Evolutionary conservation across 495 filamentous ascomycete species (phyloP).

Genomic region (Cudoniella acicularis): DNA sequence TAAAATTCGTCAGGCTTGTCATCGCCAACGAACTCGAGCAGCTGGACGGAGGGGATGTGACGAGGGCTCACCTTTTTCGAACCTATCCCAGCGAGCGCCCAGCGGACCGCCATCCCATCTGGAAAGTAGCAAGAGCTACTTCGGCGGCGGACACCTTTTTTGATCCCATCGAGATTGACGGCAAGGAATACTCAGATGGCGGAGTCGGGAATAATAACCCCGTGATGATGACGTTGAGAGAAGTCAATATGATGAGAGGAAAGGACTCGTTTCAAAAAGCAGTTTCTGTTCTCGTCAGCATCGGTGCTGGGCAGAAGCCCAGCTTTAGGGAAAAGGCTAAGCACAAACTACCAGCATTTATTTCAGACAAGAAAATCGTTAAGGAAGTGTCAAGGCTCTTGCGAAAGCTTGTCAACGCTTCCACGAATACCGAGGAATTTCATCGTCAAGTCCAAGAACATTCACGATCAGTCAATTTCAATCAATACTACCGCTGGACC

Average conservation of each 20-base stretch:
- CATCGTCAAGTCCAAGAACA: background rate
- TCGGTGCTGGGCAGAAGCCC: conserved; percentile 2
- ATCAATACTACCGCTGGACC: conserved; percentile 4
- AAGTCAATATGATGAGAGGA: background rate
- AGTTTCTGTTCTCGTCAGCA: background rate
- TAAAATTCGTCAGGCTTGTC: too few relatives aligned
- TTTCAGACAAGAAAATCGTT: background rate
- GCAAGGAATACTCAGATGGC: conserved; percentile 2
- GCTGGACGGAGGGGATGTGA: too few relatives aligned
- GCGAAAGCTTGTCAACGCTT: background rate
- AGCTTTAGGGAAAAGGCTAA: background rate
- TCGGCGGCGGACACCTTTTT: conserved; percentile 51
- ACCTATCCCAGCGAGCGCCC: background rate
- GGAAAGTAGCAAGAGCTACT: conserved; percentile 49
- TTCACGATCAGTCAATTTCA: background rate
- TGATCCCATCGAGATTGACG: conserved; percentile 25
- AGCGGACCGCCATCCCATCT: conserved; percentile 31
- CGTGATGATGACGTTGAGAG: background rate
- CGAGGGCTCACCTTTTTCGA: too few relatives aligned
- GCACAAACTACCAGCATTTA: background rate
- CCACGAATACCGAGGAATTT: background rate
- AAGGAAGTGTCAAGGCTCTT: background rate
- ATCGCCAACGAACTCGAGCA: too few relatives aligned
- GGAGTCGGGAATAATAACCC: conserved; percentile 6
- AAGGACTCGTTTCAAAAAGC: background rate